Evolutionary conservation across 345 rosid genomes (phyloP), one percentile per base, ranked within the genome.

Genomic region (Erucastrum elatum): DNA sequence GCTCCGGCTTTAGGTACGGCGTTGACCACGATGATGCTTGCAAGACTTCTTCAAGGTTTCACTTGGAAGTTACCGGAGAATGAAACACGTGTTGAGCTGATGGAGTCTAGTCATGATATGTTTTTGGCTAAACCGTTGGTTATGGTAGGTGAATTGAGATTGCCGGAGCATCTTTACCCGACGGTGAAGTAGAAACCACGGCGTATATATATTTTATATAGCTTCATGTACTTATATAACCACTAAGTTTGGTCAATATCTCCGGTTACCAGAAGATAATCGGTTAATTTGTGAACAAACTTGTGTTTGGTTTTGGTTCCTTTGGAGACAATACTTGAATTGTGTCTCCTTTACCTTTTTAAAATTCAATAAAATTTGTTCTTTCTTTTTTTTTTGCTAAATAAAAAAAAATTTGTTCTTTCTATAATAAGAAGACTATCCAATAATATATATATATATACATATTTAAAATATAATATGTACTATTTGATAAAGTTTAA

Each of bases 21-120:
- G 8, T 82, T 88, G 82, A 83, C 88, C 0, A 74, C 85, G 8
- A 84, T 88, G 89, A 31, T 85, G 21, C 76, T 88, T 1, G 91
- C 89, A 0, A 86, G 91, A 78, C 81, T 88, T 60, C 75, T 87
- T 33, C 88, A 85, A 74, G 88, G 86, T 3, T 87, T 87, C 64
- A 70, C 75, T 1, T 86, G 88, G 88, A 77, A 61, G 51, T 3
- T 70, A 61, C 83, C 85, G 0, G 81, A 70, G 27, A 56, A 70
- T 29, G 33, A 33, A 13, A 61, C 82, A 5, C 66, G 77, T 17
- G 79, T 86, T 9, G 85, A 79, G 70, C 64, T 86, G 10, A 35
- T 71, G 25, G 86, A 84, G 66, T 72, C 85, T 9, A 64, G 82
- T 61, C 72, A 79, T 35, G 84, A 83, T 58, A 63, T 81, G 56